Percentiles rank a stretch among this genome's conserved stretches.
phyloP scores from a whole-genome alignment of 441 rosid genomes.

The Syzygium malaccense region DNA sequence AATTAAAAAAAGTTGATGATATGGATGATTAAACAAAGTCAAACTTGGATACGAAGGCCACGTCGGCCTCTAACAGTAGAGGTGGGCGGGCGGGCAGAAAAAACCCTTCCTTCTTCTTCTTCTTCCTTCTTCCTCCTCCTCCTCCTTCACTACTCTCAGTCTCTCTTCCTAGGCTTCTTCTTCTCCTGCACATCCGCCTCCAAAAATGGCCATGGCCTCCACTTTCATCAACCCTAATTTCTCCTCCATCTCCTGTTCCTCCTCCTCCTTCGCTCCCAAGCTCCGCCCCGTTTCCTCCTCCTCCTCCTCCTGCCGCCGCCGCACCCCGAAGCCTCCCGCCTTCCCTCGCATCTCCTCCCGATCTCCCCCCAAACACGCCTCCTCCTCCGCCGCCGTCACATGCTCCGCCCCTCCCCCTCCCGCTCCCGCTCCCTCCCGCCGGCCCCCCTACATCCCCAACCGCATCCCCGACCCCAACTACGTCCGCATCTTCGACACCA shows the following conservation, averaged over 20 bases:
- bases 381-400: slow-evolving; percentile 6
- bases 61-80: not conserved
- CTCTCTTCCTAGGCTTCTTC: not conserved
- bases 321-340: not conserved
- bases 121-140: no score
- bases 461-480: slow-evolving; percentile 61
- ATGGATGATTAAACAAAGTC: no score
- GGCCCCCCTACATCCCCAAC: slow-evolving; percentile 62
- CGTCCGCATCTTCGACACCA: slow-evolving; percentile 83
- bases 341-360: slow-evolving; percentile 3
- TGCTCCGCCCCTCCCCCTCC: slow-evolving; percentile 20
- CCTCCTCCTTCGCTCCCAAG: not conserved
- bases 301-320: not conserved
- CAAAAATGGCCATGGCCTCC: not conserved
- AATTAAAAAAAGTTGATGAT: no score
- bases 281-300: not conserved
- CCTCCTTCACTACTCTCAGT: not conserved
- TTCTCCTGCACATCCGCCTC: not conserved
- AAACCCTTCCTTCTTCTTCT: not conserved
- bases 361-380: not conserved
- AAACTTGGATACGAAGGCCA: not conserved
- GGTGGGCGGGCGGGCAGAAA: not conserved
- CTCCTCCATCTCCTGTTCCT: not conserved
- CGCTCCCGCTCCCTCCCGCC: slow-evolving; percentile 9
- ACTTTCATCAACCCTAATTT: not conserved